Evolutionary conservation across 2,329 filamentous ascomycete species (phyloP).

Genomic region (Trichoderma harzianum): DNA sequence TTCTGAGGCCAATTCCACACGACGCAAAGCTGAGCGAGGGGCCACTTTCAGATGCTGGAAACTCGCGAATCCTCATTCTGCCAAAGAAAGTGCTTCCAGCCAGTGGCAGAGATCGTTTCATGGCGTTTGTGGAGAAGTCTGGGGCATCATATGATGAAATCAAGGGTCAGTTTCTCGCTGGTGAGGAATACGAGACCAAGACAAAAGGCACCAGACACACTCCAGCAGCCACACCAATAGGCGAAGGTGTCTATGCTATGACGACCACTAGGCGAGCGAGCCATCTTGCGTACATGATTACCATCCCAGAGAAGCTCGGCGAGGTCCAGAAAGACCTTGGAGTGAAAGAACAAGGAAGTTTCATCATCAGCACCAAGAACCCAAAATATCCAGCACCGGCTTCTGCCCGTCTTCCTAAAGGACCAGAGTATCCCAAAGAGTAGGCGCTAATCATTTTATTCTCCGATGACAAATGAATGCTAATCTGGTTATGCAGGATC

Average conservation of each 20-base stretch:
- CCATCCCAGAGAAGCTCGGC: constrained; percentile 65
- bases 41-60: constrained; percentile 48
- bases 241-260: constrained; percentile 81
- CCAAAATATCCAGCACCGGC: constrained; percentile 66
- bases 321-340: constrained; percentile 75
- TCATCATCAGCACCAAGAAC: constrained; percentile 77
- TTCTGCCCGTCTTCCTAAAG: constrained; percentile 59
- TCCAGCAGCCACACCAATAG: constrained; percentile 70
- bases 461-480: not conserved
- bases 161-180: constrained; percentile 67
- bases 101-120: constrained; percentile 66
- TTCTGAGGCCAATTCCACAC: constrained; percentile 68
- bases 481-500: constrained; percentile 44
- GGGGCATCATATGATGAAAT: constrained; percentile 63
- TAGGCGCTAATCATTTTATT: constrained; percentile 36
- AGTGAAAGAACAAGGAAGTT: constrained; percentile 64
- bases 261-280: constrained; percentile 67
- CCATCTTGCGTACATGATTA: constrained; percentile 77
- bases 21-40: constrained; percentile 59
- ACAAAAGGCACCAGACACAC: constrained; percentile 66
- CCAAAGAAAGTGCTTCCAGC: constrained; percentile 82
- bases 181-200: constrained; percentile 70
- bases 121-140: constrained; percentile 79
- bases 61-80: constrained; percentile 70
- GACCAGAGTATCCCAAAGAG: constrained; percentile 68